Evolutionary conservation across 768 basidiomycete genomes (phyloP).

Genomic region (Boletus subcaerulescens): DNA sequence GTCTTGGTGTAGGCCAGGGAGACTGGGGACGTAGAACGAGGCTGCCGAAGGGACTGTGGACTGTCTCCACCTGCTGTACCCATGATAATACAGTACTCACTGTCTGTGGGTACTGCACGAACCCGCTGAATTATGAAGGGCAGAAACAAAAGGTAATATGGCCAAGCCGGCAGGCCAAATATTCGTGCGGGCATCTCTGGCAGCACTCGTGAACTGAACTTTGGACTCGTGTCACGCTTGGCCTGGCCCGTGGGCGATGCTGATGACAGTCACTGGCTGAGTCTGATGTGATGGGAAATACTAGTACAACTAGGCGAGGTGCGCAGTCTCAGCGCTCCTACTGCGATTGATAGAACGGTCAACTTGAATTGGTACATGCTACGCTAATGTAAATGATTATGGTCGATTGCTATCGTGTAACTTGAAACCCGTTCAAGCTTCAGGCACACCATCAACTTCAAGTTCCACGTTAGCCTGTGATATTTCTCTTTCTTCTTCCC

Average conservation of each 20-base stretch:
- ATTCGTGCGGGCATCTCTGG: constrained; percentile 5
- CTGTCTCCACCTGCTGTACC: neutral
- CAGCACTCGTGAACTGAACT: neutral
- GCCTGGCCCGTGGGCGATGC: neutral
- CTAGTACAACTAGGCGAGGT: too few species aligned
- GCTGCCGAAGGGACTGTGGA: constrained; percentile 70
- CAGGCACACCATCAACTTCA: too few species aligned
- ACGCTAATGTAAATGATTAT: too few species aligned
- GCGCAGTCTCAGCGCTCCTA: too few species aligned
- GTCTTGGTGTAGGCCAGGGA: constrained; percentile 78
- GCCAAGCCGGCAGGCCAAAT: constrained; percentile 10
- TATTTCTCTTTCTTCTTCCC: too few species aligned
- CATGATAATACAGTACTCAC: constrained; percentile 28
- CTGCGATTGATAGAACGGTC: too few species aligned
- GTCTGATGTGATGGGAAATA: neutral
- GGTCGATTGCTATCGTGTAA: too few species aligned
- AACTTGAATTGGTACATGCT: too few species aligned
- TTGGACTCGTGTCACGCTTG: neutral
- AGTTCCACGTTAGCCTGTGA: too few species aligned
- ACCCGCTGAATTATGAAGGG: constrained; percentile 2
- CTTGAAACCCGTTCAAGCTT: too few species aligned
- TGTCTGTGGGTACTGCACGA: constrained; percentile 37
- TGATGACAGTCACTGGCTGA: neutral
- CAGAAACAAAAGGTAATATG: constrained; percentile 17
- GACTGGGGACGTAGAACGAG: constrained; percentile 74